Evolutionary conservation across 768 basidiomycete genomes (phyloP), one percentile per base, ranked within the genome.

Genomic region (Zangia roseola): DNA sequence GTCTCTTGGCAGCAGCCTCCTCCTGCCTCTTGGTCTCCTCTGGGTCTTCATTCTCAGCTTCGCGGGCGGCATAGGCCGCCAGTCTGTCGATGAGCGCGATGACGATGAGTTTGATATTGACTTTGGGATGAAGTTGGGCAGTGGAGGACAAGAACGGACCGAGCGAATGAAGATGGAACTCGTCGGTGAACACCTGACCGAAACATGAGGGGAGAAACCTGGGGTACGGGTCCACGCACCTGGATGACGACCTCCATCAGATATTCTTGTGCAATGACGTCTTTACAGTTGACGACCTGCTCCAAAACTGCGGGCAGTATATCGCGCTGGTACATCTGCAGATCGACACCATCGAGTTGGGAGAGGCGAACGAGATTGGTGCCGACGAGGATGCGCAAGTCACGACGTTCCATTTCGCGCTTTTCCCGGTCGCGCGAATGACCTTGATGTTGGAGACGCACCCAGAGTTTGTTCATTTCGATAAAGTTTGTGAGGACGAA

Each of bases 391-490:
- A 98, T 98, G 5, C 97, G 85, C 45, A 99, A 73, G 58, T 99
- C 97, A 51, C 88, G 84, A 25, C 97, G 86, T 64, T 99, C 97
- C 76, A 95, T 75, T 68, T 98, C 97, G 44, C 97, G 88, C 69
- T 97, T 97, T 67, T 99, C 97, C 45, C 94, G 84, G 67, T 99
- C 97, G 40, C 93, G 82, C 2, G 94, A 97, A 62, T 98, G 94
- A 0, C 95, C 97, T 62, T 95, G 91, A 62, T 99, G 97, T 68
- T 98, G 97, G 10, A 98, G 78, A 34, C 97, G 90, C 3, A 99
- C 95, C 97, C 97, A 98, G 20, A 98, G 84, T 67, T 98, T 99
- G 79, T 98, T 98, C 95, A 98, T 99, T 65, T 99, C 97, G 65
- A 99, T 92, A 62, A 99, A 98, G 69, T 98, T 98, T 52, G 94